Conservation (phyloP, 2,329 filamentous ascomycete species). For the Colletotrichum tropicicola region DNA sequence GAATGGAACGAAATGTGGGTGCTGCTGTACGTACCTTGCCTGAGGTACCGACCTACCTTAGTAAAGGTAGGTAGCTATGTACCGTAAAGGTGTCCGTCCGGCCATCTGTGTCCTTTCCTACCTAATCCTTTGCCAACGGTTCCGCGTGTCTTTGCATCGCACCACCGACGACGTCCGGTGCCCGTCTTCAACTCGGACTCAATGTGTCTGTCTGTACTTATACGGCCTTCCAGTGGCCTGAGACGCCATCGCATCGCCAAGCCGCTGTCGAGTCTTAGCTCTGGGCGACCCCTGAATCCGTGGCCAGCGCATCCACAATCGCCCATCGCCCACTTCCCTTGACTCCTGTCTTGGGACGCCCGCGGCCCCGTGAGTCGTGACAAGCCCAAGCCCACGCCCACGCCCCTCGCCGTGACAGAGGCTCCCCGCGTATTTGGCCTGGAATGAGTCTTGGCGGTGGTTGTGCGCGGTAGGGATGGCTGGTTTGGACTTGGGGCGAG, state of each 20-base stretch:
- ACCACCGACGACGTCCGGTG: too few relatives aligned
- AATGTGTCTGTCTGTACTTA: too few relatives aligned
- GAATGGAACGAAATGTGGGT: too few relatives aligned
- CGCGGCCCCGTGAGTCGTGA: slow-evolving; percentile 13
- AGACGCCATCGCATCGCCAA: slow-evolving; percentile 29
- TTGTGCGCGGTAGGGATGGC: slow-evolving; percentile 17
- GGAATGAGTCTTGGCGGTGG: slow-evolving; percentile 21
- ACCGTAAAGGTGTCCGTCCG: too few relatives aligned
- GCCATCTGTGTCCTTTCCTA: too few relatives aligned
- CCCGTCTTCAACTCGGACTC: too few relatives aligned
- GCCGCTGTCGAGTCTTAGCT: slow-evolving; percentile 24
- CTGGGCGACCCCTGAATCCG: slow-evolving; percentile 18
- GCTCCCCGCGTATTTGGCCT: slow-evolving; percentile 11
- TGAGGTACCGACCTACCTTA: too few relatives aligned
- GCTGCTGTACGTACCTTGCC: too few relatives aligned
- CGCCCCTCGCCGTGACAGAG: neutral
- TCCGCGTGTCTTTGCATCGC: too few relatives aligned
- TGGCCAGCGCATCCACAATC: slow-evolving; percentile 9
- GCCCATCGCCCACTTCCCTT: neutral
- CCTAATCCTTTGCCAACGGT: too few relatives aligned
- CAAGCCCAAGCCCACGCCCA: neutral
- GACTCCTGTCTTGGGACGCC: neutral
- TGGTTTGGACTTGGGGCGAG: neutral
- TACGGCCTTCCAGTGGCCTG: too few relatives aligned
- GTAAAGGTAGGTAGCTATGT: too few relatives aligned